These are phyloP conservation scores for Alectoria sarmentosa DNA, from an alignment of 495 filamentous ascomycete genomes.

Conservation along the genomic window DNA sequence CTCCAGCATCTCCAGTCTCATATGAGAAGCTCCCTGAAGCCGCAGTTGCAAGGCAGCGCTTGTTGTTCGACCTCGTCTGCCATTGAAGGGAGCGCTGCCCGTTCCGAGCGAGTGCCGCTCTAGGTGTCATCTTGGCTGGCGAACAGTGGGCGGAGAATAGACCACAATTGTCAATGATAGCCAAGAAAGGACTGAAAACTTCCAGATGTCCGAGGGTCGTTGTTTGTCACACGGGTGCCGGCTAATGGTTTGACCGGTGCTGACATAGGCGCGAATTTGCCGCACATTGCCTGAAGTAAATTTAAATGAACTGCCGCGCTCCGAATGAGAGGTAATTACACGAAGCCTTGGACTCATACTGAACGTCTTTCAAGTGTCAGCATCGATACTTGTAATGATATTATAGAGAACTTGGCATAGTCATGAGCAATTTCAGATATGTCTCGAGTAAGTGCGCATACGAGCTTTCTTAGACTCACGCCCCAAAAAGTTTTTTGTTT, in stretches of 20 bases:
- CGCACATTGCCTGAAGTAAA: too few relatives aligned
- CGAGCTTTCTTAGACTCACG: background rate
- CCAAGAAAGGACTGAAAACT: background rate
- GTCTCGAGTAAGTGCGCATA: slow-evolving; percentile 43
- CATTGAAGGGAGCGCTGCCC: slow-evolving; percentile 68
- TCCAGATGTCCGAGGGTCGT: background rate
- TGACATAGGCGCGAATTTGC: background rate
- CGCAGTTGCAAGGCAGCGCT: slow-evolving; percentile 74
- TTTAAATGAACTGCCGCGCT: too few relatives aligned
- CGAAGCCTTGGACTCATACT: slow-evolving; percentile 1
- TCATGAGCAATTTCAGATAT: slow-evolving; percentile 56
- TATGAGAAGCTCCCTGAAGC: slow-evolving; percentile 78
- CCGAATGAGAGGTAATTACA: background rate
- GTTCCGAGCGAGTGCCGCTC: slow-evolving; percentile 68
- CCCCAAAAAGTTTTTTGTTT: background rate
- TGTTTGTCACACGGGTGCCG: background rate
- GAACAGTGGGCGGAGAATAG: background rate
- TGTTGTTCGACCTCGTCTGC: slow-evolving; percentile 50
- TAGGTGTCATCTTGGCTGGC: slow-evolving; percentile 71
- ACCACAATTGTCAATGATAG: slow-evolving; percentile 29
- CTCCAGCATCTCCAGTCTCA: slow-evolving; percentile 73
- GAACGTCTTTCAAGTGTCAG: slow-evolving; percentile 31
- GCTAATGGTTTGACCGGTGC: background rate
- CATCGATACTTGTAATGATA: slow-evolving; percentile 57
- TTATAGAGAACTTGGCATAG: slow-evolving; percentile 67